Conservation (phyloP, 169 alveolate genomes). For the Plasmodium malariae region DNA sequence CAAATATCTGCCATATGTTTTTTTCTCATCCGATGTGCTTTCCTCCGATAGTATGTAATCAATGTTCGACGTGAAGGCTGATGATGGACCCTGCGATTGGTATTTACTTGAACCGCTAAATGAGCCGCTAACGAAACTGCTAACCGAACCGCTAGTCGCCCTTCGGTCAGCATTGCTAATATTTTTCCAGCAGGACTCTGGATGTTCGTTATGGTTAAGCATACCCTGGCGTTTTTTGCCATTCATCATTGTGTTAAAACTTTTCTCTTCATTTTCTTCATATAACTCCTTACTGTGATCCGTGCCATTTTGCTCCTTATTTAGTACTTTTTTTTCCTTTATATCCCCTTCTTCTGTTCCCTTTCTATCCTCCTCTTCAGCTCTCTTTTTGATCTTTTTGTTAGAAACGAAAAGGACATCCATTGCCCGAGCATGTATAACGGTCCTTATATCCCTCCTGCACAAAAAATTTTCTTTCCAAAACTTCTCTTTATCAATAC, state of each 20-base stretch:
- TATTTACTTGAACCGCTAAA: no score
- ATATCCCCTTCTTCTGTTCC: no score
- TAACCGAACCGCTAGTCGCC: no score
- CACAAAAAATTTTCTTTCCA: conserved; percentile 91
- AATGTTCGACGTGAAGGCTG: not conserved
- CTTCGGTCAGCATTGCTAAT: not conserved
- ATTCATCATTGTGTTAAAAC: not conserved
- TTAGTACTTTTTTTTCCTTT: conserved; percentile 1
- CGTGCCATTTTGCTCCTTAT: no score
- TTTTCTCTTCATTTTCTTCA: not conserved
- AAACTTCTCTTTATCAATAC: conserved; percentile 91
- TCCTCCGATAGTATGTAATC: conserved; percentile 6
- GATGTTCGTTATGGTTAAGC: not conserved
- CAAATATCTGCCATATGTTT: not conserved
- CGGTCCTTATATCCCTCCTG: conserved; percentile 90
- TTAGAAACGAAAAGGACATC: conserved; percentile 78
- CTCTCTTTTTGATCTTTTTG: conserved; percentile 43
- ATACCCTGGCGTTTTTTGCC: no score
- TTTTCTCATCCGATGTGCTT: not conserved
- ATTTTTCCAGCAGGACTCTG: not conserved
- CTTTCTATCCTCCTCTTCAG: not conserved
- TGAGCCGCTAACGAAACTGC: no score
- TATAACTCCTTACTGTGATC: not conserved
- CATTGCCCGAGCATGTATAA: conserved; percentile 83
- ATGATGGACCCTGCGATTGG: not conserved